A percentile compares a stretch with the other conserved stretches of the same genome.
Evolutionary conservation across 2,329 filamentous ascomycete genomes (phyloP).

Genomic region (Pseudogymnoascus verrucosus): DNA sequence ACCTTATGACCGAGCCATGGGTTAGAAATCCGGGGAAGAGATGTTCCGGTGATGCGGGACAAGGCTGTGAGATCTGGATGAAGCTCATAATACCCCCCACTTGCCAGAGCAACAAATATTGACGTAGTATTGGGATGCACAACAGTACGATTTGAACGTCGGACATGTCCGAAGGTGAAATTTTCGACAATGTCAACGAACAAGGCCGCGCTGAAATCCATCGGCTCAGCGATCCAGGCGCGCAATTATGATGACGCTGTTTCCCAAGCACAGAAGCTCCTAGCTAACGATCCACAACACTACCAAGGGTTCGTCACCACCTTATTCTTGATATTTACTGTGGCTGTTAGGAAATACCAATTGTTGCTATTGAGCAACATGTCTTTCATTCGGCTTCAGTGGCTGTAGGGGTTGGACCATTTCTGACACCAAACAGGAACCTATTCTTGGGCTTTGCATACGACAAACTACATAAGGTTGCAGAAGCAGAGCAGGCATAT

Average conservation of each 20-base stretch:
- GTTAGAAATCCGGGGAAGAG: conserved; percentile 2
- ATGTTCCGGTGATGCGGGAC: conserved; percentile 4
- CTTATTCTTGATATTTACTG: not conserved
- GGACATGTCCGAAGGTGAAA: not conserved
- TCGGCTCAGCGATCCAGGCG: conserved; percentile 68
- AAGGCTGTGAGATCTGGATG: conserved; percentile 3
- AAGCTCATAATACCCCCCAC: not conserved
- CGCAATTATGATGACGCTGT: conserved; percentile 72
- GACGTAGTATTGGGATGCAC: not conserved
- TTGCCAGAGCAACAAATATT: not conserved
- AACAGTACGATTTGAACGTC: not conserved
- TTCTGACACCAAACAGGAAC: conserved; percentile 40
- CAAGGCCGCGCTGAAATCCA: conserved; percentile 69
- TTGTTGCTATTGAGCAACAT: not conserved
- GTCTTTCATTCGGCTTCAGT: not conserved
- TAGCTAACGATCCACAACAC: conserved; percentile 66
- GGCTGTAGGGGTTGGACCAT: not conserved
- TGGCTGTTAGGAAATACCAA: not conserved
- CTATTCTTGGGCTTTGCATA: conserved; percentile 83
- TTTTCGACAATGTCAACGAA: conserved; percentile 22
- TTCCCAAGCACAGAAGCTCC: conserved; percentile 57
- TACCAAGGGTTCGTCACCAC: conserved; percentile 62
- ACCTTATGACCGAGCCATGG: not conserved
- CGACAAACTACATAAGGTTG: conserved; percentile 64
- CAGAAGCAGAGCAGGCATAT: conserved; percentile 72